Percentiles rank a stretch among this genome's conserved stretches.
Conservation (phyloP, 495 filamentous ascomycete species). For the Neurospora hispaniola region DNA sequence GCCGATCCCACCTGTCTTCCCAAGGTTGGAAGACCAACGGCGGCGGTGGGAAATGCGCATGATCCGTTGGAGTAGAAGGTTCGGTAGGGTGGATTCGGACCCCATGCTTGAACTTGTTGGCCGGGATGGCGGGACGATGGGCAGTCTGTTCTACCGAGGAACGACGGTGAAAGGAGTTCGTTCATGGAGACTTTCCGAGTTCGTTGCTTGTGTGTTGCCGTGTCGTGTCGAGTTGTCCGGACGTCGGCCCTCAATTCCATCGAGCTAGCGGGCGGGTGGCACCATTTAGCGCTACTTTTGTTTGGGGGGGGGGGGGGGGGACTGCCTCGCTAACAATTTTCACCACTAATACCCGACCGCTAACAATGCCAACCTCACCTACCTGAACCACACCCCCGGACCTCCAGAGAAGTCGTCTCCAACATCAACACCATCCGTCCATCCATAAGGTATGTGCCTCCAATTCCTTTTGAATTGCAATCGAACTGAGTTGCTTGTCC, state of each 20-base stretch:
- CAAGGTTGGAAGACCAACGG: background rate
- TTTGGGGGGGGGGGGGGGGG: too few species aligned
- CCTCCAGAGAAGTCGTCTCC: background rate
- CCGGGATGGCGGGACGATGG: background rate
- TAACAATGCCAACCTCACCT: too few species aligned
- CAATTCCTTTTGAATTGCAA: background rate
- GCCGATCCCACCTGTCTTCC: background rate
- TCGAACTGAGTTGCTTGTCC: background rate
- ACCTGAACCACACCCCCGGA: background rate
- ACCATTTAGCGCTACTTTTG: background rate
- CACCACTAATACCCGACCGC: background rate
- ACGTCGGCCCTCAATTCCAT: background rate
- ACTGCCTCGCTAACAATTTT: background rate
- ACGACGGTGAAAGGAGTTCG: background rate
- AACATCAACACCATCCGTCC: background rate
- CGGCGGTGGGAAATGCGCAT: background rate
- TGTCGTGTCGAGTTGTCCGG: background rate
- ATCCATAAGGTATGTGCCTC: background rate
- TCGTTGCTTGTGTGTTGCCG: background rate
- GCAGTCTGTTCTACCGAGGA: background rate
- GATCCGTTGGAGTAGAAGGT: background rate
- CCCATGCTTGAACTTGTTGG: background rate
- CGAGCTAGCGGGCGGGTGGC: background rate
- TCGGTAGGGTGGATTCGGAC: background rate
- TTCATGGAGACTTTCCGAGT: background rate